Conservation (phyloP, 176 grass and related monocot genomes). For the Zea luxurians region DNA sequence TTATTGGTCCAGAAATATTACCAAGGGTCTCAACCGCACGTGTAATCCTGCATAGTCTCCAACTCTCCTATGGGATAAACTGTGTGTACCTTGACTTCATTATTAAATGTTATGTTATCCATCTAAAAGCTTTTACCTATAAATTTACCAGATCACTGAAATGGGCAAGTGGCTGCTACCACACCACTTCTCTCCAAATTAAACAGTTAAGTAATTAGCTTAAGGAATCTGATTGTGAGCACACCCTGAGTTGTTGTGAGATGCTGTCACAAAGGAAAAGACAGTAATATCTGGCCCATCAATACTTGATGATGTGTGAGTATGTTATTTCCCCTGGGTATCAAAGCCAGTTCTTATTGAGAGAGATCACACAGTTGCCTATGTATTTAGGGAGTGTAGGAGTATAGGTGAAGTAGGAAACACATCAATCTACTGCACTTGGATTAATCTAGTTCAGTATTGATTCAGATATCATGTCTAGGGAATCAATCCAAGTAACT, state of each 20-base stretch:
- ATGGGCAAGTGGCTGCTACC: not conserved
- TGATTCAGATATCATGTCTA: slow-evolving; percentile 23
- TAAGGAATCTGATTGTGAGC: not conserved
- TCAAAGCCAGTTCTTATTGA: not conserved
- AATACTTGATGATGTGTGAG: not conserved
- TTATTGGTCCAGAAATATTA: not conserved
- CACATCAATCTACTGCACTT: not conserved
- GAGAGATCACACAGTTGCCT: not conserved
- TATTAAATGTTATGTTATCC: not conserved
- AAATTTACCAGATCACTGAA: not conserved
- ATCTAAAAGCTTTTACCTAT: slow-evolving; percentile 8
- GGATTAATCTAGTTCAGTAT: slow-evolving; percentile 23
- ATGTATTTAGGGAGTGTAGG: not conserved
- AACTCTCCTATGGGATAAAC: not conserved
- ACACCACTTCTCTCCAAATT: not conserved
- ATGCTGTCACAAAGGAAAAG: not conserved
- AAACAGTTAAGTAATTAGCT: not conserved
- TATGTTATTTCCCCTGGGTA: not conserved
- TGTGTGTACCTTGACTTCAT: not conserved
- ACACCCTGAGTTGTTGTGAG: not conserved
- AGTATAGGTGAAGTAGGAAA: not conserved
- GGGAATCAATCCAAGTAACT: slow-evolving; percentile 17
- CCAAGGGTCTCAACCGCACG: not conserved
- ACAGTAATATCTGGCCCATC: not conserved
- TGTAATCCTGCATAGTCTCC: not conserved